Conservation (phyloP, 2,329 filamentous ascomycete species). For the Exophiala viscosa region DNA sequence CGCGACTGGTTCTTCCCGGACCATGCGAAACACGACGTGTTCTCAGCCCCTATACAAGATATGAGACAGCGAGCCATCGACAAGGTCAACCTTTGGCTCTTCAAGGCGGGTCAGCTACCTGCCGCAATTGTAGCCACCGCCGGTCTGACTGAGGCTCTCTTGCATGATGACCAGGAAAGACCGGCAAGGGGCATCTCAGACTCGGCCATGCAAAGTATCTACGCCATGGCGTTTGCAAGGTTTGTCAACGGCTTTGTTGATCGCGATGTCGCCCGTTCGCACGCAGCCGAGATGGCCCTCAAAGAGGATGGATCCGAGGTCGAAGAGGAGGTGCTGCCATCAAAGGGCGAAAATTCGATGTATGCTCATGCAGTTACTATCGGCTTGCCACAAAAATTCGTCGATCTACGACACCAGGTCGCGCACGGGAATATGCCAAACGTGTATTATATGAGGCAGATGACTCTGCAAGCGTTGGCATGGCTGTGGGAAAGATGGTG, state of each 20-base stretch:
- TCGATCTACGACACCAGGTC: conserved; percentile 76
- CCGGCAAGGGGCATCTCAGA: conserved; percentile 16
- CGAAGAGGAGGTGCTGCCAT: not conserved
- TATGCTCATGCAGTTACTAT: conserved; percentile 27
- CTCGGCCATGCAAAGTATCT: conserved; percentile 28
- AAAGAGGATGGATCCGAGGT: conserved; percentile 7
- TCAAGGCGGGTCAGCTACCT: conserved; percentile 23
- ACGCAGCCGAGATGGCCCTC: conserved; percentile 19
- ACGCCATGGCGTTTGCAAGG: conserved; percentile 29
- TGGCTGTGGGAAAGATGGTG: conserved; percentile 66
- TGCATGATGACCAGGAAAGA: conserved; percentile 22
- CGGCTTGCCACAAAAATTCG: conserved; percentile 56
- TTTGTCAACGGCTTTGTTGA: conserved; percentile 31
- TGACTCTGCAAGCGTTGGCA: conserved; percentile 60
- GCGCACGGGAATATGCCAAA: conserved; percentile 77
- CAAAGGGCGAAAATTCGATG: conserved; percentile 27
- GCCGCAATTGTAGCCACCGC: conserved; percentile 26
- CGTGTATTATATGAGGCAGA: conserved; percentile 62
- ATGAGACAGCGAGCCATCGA: conserved; percentile 26
- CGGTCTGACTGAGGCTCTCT: conserved; percentile 24
- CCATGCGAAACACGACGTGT: conserved; percentile 22
- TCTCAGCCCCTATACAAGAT: conserved; percentile 14
- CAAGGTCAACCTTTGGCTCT: conserved; percentile 26
- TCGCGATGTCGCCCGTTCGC: conserved; percentile 25
- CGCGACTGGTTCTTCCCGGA: conserved; percentile 28